phyloP scores from a whole-genome alignment of 108 stramenopile genomes.

The Cyclotella distinguenda region DNA sequence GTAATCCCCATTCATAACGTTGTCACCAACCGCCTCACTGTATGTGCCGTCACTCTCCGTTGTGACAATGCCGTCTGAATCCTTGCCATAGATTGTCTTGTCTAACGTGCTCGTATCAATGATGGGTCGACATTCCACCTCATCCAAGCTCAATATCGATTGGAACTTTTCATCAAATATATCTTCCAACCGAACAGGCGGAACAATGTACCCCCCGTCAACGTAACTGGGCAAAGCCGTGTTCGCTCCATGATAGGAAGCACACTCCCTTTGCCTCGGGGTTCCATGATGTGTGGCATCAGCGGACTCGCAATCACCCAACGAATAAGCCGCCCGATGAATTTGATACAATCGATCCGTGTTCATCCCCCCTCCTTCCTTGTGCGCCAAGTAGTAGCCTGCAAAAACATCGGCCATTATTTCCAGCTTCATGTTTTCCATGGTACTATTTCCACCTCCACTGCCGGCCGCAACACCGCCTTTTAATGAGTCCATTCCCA shows the following conservation, averaged over 20 bases:
- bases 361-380: conserved; percentile 16
- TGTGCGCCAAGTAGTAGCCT: conserved; percentile 24
- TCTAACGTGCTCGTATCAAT: conserved; percentile 12
- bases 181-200: not conserved
- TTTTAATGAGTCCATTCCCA: not conserved
- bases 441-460: not conserved
- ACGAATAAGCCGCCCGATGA: conserved; percentile 27
- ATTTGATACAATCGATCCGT: conserved; percentile 1
- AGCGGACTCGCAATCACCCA: conserved; percentile 32
- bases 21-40: not conserved
- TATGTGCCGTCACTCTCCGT: not conserved
- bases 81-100: conserved; percentile 21
- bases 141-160: conserved; percentile 9
- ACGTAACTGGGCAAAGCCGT: conserved; percentile 17
- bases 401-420: conserved; percentile 44
- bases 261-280: conserved; percentile 41
- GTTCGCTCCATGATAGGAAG: conserved; percentile 32
- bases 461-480: not conserved
- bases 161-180: conserved; percentile 18
- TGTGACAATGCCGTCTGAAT: not conserved
- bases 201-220: conserved; percentile 15
- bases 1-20: not conserved
- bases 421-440: conserved; percentile 29
- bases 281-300: conserved; percentile 36
- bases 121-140: conserved; percentile 1